These are phyloP conservation scores for Talaromyces nanjingensis DNA, from an alignment of 495 filamentous ascomycete genomes.

Conservation along the genomic window DNA sequence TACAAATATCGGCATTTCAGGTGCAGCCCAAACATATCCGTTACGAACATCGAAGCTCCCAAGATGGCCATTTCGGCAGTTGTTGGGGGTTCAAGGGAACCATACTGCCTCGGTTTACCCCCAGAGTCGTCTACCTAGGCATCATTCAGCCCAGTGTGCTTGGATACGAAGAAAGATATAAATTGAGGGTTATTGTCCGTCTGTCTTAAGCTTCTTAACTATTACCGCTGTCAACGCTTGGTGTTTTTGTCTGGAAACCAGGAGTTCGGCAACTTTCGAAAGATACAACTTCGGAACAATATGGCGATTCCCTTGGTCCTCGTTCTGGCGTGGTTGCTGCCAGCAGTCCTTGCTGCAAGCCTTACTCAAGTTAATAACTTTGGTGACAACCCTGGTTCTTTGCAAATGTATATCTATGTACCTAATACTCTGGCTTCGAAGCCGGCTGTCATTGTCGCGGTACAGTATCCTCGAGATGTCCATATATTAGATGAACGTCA, in stretches of 20 bases:
- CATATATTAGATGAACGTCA: neutral
- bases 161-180: neutral
- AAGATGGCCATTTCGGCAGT: neutral
- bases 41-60: neutral
- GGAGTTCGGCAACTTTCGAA: neutral
- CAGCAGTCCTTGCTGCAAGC: neutral
- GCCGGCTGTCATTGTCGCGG: constrained; percentile 45
- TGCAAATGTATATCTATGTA: constrained; percentile 48
- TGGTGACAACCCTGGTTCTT: constrained; percentile 34
- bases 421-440: constrained; percentile 44
- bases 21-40: neutral
- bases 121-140: neutral
- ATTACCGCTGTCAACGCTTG: neutral
- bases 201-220: neutral
- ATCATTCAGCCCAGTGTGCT: neutral
- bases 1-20: constrained; percentile 5
- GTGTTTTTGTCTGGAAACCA: neutral
- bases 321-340: constrained; percentile 2
- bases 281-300: neutral
- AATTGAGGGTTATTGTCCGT: neutral
- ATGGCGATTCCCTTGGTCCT: constrained; percentile 1
- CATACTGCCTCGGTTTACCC: neutral
- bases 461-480: constrained; percentile 27
- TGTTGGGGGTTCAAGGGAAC: neutral
- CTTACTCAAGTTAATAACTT: constrained; percentile 18